These are phyloP conservation scores for Tausonia pullulans DNA, from an alignment of 1,284 basidiomycete genomes.

Conservation along the genomic window DNA sequence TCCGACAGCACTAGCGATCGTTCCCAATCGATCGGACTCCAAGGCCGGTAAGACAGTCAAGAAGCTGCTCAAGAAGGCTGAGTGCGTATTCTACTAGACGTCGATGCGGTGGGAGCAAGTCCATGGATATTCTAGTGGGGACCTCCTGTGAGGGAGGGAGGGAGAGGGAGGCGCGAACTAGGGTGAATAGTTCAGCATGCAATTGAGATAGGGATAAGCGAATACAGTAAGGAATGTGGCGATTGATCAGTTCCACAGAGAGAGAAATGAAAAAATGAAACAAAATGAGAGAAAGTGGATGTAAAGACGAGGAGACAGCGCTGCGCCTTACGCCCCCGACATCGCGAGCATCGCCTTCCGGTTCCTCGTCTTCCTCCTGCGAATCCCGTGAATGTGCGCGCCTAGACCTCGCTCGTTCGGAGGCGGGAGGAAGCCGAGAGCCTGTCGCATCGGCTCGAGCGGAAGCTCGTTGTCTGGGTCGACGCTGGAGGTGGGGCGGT, in stretches of 20 bases:
- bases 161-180: background rate
- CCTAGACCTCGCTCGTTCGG: constrained; percentile 6
- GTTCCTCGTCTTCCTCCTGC: too few relatives aligned
- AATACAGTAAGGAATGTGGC: too few relatives aligned
- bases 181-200: too few relatives aligned
- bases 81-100: too few relatives aligned
- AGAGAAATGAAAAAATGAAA: too few relatives aligned
- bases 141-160: background rate
- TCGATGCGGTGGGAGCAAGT: constrained; percentile 15
- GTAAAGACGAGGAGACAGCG: constrained; percentile 19
- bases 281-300: too few relatives aligned
- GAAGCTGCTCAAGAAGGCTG: too few relatives aligned
- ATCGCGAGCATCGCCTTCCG: too few relatives aligned
- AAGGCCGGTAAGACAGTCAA: constrained; percentile 18
- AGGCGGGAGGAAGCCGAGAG: constrained; percentile 16
- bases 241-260: too few relatives aligned
- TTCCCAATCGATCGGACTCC: constrained; percentile 30
- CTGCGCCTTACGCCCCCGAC: too few relatives aligned
- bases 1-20: constrained; percentile 39
- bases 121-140: background rate
- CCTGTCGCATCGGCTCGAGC: constrained; percentile 1
- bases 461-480: background rate
- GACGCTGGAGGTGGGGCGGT: background rate
- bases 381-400: constrained; percentile 2
- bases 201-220: too few relatives aligned